Evolutionary conservation across 257 asterid genomes (phyloP).

Genomic region (Nicotiana benthamiana): DNA sequence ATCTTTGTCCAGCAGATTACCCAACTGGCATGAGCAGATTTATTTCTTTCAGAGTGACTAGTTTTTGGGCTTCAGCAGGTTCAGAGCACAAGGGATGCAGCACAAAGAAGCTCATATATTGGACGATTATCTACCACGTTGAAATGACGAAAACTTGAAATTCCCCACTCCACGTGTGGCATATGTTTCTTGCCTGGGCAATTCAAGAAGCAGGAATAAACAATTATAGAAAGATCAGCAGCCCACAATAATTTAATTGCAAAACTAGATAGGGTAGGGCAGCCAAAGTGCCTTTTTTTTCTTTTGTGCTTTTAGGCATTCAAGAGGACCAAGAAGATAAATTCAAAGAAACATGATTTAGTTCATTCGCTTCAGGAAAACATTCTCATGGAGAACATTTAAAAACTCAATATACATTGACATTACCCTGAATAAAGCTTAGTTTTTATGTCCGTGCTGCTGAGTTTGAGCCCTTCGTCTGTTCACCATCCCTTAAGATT

Average conservation of each 20-base stretch:
- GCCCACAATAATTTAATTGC: not conserved
- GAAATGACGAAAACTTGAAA: not conserved
- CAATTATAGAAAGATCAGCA: not conserved
- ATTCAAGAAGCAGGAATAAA: not conserved
- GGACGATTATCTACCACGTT: not conserved
- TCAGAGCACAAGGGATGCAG: not conserved
- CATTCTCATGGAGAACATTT: not conserved
- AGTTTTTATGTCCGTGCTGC: constrained; percentile 32
- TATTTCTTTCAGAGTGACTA: not conserved
- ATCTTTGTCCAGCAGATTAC: not conserved
- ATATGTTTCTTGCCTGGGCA: constrained; percentile 1
- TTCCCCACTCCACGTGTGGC: not conserved
- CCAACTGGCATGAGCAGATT: not conserved
- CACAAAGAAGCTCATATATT: not conserved
- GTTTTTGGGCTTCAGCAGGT: not conserved
- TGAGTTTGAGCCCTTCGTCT: constrained; percentile 33
- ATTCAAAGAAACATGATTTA: not conserved
- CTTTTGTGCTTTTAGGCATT: not conserved
- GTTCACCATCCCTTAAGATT: constrained; percentile 50
- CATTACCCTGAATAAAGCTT: constrained; percentile 4
- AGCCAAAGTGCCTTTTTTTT: not conserved
- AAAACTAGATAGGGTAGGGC: not conserved
- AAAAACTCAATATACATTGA: not conserved
- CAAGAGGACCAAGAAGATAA: not conserved
- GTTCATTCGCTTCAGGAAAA: not conserved